Conservation (phyloP, 306 rosid species). For the Erythrophleum fordii region DNA sequence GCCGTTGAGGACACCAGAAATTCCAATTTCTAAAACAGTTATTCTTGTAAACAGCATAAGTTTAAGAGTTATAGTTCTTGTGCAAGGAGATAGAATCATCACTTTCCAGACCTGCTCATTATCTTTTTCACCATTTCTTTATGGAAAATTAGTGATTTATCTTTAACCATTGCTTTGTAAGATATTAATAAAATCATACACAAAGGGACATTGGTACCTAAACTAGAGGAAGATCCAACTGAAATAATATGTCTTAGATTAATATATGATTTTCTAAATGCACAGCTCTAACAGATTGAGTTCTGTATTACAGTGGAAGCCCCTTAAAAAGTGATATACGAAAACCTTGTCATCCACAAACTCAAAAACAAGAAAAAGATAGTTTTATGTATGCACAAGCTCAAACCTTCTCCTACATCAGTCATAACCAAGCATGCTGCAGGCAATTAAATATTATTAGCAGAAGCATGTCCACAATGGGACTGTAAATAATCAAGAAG, state of each 20-base stretch:
- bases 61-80: neutral
- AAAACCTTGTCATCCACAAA: slow-evolving; percentile 21
- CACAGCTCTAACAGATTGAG: neutral
- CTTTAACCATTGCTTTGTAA: neutral
- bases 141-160: neutral
- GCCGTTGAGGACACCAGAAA: neutral
- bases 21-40: neutral
- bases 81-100: neutral
- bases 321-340: slow-evolving; percentile 5
- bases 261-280: slow-evolving; percentile 3
- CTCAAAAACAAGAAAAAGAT: neutral
- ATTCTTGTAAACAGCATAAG: neutral
- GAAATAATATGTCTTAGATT: slow-evolving; percentile 26
- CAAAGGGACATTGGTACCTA: neutral
- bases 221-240: neutral
- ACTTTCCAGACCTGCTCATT: neutral
- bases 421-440: slow-evolving; percentile 15
- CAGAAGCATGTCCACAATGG: slow-evolving; percentile 19
- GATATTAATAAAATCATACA: neutral
- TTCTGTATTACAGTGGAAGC: neutral
- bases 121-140: neutral
- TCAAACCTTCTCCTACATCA: slow-evolving; percentile 7
- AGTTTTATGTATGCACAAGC: neutral
- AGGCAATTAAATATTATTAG: neutral
- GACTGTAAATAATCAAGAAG: slow-evolving; percentile 19